These are phyloP conservation scores for Metschnikowia chrysomelidarum DNA, from an alignment of 805 yeast species.

Conservation along the genomic window DNA sequence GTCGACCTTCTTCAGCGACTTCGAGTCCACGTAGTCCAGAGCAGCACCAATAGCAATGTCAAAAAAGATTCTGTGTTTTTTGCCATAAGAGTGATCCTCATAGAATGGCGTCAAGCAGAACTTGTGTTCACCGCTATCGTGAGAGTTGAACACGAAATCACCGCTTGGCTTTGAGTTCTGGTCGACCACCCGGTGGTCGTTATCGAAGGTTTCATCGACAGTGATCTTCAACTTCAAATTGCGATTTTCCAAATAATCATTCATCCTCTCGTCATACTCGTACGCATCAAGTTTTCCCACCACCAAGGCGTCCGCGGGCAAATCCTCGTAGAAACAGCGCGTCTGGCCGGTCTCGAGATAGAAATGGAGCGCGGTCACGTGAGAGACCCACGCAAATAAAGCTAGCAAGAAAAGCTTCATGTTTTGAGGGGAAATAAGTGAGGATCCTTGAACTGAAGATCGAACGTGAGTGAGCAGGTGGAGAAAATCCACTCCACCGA, in stretches of 20 bases:
- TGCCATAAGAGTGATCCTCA: slow-evolving; percentile 69
- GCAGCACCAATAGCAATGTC: slow-evolving; percentile 72
- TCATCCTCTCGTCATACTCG: slow-evolving; percentile 50
- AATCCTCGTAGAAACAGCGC: slow-evolving; percentile 81
- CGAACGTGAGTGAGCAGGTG: slow-evolving; percentile 1
- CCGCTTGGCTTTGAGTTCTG: slow-evolving; percentile 63
- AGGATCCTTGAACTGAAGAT: too few relatives aligned
- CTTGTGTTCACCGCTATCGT: slow-evolving; percentile 81
- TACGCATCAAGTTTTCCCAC: slow-evolving; percentile 72
- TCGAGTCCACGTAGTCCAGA: slow-evolving; percentile 58
- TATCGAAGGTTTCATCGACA: slow-evolving; percentile 61
- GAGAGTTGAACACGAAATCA: slow-evolving; percentile 76
- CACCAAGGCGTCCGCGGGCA: slow-evolving; percentile 74
- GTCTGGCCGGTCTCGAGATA: slow-evolving; percentile 74
- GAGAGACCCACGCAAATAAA: slow-evolving; percentile 12
- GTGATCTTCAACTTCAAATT: slow-evolving; percentile 57
- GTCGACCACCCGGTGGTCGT: slow-evolving; percentile 70
- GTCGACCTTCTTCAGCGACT: slow-evolving; percentile 53
- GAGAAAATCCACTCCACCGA: slow-evolving; percentile 2
- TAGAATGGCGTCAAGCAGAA: slow-evolving; percentile 63
- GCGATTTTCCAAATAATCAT: slow-evolving; percentile 51
- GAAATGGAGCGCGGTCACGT: slow-evolving; percentile 60
- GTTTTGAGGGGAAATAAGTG: too few relatives aligned
- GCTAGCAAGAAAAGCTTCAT: slow-evolving; percentile 8
- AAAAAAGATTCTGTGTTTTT: slow-evolving; percentile 64